A percentile compares a stretch with the other conserved stretches of the same genome.
Evolutionary conservation across 352 stramenopile species (phyloP).

Genomic region (Blastocystis sp.): DNA sequence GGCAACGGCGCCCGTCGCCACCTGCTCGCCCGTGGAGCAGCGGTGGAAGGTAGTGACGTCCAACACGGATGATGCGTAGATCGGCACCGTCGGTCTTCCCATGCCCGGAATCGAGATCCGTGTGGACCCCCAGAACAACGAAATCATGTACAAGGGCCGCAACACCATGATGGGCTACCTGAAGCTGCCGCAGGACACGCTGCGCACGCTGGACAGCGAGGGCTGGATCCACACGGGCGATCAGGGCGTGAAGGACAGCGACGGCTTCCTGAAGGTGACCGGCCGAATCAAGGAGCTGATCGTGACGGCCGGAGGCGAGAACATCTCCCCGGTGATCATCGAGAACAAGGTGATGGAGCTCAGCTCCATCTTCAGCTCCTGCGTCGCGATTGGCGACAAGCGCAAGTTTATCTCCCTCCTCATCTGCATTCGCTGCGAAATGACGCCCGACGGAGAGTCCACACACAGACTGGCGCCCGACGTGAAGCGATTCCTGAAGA

Average conservation of each 20-base stretch:
- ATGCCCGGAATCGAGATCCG: constrained; percentile 73
- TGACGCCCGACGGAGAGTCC: constrained; percentile 79
- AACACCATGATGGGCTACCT: constrained; percentile 79
- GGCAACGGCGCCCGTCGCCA: constrained; percentile 79
- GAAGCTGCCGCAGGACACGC: constrained; percentile 75
- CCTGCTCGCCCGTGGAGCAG: constrained; percentile 71
- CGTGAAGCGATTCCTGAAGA: constrained; percentile 76
- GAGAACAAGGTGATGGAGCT: constrained; percentile 86
- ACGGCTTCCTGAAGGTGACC: constrained; percentile 73
- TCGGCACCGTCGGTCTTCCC: constrained; percentile 71
- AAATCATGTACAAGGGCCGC: constrained; percentile 75
- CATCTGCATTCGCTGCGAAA: constrained; percentile 80
- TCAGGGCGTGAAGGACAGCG: constrained; percentile 81
- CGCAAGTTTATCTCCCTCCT: constrained; percentile 85
- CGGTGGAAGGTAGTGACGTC: constrained; percentile 64
- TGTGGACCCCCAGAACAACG: constrained; percentile 73
- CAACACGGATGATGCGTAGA: constrained; percentile 65
- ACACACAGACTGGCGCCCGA: constrained; percentile 80
- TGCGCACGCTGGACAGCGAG: constrained; percentile 83
- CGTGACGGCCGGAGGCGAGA: constrained; percentile 88
- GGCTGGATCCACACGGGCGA: constrained; percentile 89
- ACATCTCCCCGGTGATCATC: constrained; percentile 86
- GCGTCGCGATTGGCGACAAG: constrained; percentile 86
- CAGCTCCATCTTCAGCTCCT: constrained; percentile 82
- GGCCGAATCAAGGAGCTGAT: constrained; percentile 75